Percentiles rank a stretch among this genome's conserved stretches.
These are phyloP conservation scores for Skeletonema grethae DNA, from an alignment of 108 stramenopile species.

Conservation along the genomic window DNA sequence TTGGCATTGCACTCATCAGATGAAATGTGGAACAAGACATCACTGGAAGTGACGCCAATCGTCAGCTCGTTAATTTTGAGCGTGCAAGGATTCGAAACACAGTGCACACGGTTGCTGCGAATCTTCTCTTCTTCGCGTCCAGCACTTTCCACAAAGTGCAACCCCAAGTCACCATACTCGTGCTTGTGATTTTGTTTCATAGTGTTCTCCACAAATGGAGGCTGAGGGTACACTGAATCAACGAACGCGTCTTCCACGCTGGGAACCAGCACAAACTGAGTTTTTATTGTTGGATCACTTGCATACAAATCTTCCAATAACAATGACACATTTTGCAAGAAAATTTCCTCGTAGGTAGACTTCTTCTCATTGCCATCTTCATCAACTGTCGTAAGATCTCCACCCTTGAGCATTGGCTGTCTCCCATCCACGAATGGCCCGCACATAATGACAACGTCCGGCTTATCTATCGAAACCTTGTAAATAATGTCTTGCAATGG, in stretches of 20 bases:
- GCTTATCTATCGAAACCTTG: conserved; percentile 56
- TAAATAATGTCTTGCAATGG: conserved; percentile 89
- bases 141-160: conserved; percentile 54
- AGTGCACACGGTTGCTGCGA: conserved; percentile 66
- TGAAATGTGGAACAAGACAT: conserved; percentile 86
- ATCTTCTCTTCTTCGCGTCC: conserved; percentile 31
- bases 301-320: conserved; percentile 64
- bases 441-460: conserved; percentile 92
- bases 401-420: conserved; percentile 63
- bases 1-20: conserved; percentile 83
- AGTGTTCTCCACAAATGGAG: conserved; percentile 25
- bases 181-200: not conserved
- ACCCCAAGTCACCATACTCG: conserved; percentile 62
- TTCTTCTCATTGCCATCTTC: conserved; percentile 60
- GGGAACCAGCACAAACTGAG: conserved; percentile 94
- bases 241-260: conserved; percentile 92
- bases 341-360: conserved; percentile 82
- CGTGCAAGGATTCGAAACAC: conserved; percentile 89
- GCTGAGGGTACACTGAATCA: conserved; percentile 80
- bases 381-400: conserved; percentile 41
- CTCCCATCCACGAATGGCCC: conserved; percentile 95
- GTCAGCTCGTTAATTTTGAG: conserved; percentile 87
- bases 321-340: conserved; percentile 64
- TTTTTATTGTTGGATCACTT: conserved; percentile 49
- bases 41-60: conserved; percentile 88